Percentiles rank a stretch among this genome's conserved stretches.
phyloP scores from a whole-genome alignment of 371 early-diverging fungal genomes.

The Blakeslea trispora region DNA sequence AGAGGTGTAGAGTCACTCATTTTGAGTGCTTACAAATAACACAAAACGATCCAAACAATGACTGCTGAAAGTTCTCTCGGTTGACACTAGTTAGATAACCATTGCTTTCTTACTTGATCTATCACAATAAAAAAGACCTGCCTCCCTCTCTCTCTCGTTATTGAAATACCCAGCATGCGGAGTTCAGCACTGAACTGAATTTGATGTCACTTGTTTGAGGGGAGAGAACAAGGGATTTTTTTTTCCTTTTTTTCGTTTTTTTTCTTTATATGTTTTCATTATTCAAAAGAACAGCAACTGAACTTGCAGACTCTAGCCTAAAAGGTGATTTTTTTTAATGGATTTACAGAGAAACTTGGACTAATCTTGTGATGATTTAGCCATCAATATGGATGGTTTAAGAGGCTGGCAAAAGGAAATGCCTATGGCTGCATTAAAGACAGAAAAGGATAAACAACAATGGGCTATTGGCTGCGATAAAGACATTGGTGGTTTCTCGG shows the following conservation, averaged over 20 bases:
- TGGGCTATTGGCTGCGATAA: constrained; percentile 89
- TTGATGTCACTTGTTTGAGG: constrained; percentile 5
- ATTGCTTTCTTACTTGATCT: too few species aligned
- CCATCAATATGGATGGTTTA: constrained; percentile 48
- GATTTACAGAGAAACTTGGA: too few species aligned
- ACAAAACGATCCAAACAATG: too few species aligned
- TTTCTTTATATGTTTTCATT: constrained; percentile 47
- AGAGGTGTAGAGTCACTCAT: too few species aligned
- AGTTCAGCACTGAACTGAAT: too few species aligned
- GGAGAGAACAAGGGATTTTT: background rate
- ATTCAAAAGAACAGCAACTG: constrained; percentile 51
- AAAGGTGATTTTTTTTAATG: constrained; percentile 57
- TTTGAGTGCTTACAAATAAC: too few species aligned
- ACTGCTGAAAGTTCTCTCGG: too few species aligned
- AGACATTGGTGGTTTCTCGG: constrained; percentile 85
- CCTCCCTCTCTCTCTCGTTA: too few species aligned
- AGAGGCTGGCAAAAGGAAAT: constrained; percentile 68
- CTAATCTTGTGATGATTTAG: too few species aligned
- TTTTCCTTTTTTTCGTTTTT: background rate
- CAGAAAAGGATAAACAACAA: constrained; percentile 59
- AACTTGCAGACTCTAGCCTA: constrained; percentile 52
- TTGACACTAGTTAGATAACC: too few species aligned
- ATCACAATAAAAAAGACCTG: too few species aligned
- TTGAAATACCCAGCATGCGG: too few species aligned
- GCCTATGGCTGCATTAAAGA: constrained; percentile 64